Base-by-base conservation (phyloP, 495 filamentous ascomycete species). In the Penicillium longicatenatum region DNA sequence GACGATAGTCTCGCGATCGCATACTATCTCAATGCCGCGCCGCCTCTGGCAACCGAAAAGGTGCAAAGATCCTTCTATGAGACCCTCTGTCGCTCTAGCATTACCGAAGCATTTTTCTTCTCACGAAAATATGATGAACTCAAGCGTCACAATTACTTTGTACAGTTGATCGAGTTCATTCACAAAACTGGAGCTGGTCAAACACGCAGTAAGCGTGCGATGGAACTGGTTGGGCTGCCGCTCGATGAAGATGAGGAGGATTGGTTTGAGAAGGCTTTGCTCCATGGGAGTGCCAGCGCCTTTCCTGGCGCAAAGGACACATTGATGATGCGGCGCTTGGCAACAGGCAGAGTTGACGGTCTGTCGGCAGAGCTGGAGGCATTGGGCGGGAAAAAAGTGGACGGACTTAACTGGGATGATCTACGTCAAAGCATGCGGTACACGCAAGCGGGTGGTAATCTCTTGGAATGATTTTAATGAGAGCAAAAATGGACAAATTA, bases 91-190 rank as follows among this genome's bases (percentile, higher is more conserved):
- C 78, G 80, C n/a, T 81, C 83, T 10, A 89, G 77, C 60, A 76
- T 91, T 20, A 82, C 84, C 4, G 88, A 91, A 60, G 88, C 89
- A 17, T 88, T 92, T 62, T 86, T 84, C 62, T 93, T 90, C 64
- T 82, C 84, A 19, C 82, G 90, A 19, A 76, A 75, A 7, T 83
- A 87, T 45, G 81, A 86, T 19, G 85, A 89, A 16, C 59, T 69
- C 41, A 74, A 81, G 21, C 89, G 83, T 26, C 81, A 74, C 30
- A 73, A 72, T 58, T 83, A 89, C 30, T 85, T 94, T 49, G 83
- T 86, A 61, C 78, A 80, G 58, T 72, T 94, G n/a, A 75, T 91
- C n/a, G 65, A 78, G 8, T 80, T 84, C 24, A 84, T 88, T 11
- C 81, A 89, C 50, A 74, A 74, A 19, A 73, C 74, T 4, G 59